A percentile compares a stretch with the other conserved stretches of the same genome.
Evolutionary conservation across 2,329 filamentous ascomycete genomes (phyloP).

Genomic region (Trichoderma guizhouense): DNA sequence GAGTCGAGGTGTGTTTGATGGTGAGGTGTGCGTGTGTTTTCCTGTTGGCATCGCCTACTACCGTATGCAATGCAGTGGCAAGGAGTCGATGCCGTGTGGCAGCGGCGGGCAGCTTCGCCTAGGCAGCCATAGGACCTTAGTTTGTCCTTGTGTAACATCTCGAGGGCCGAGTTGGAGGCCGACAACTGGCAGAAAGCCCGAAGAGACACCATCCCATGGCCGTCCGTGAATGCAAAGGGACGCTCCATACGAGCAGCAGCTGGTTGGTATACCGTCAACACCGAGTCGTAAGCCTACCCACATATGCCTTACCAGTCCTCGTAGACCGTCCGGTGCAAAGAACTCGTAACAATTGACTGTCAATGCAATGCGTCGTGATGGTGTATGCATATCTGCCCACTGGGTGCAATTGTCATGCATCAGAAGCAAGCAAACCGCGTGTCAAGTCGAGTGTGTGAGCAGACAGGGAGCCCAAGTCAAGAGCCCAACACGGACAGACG

Average conservation of each 20-base stretch:
- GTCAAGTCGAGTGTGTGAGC: background rate
- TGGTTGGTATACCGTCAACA: background rate
- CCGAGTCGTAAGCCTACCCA: background rate
- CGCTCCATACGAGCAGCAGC: background rate
- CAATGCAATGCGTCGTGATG: background rate
- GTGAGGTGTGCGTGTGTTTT: background rate
- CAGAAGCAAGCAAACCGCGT: background rate
- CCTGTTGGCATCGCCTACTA: background rate
- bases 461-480: background rate
- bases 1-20: background rate
- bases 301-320: background rate
- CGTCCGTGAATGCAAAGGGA: background rate
- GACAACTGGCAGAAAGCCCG: background rate
- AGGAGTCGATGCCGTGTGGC: background rate
- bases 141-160: background rate
- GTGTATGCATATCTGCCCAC: background rate
- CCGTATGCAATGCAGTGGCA: background rate
- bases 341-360: background rate
- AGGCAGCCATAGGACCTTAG: background rate
- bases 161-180: background rate
- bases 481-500: background rate
- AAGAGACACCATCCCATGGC: background rate
- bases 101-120: background rate
- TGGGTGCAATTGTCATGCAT: background rate
- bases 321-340: background rate